Evolutionary conservation across 140 eudicot species (phyloP).

Genomic region (Oenanthe javanica): DNA sequence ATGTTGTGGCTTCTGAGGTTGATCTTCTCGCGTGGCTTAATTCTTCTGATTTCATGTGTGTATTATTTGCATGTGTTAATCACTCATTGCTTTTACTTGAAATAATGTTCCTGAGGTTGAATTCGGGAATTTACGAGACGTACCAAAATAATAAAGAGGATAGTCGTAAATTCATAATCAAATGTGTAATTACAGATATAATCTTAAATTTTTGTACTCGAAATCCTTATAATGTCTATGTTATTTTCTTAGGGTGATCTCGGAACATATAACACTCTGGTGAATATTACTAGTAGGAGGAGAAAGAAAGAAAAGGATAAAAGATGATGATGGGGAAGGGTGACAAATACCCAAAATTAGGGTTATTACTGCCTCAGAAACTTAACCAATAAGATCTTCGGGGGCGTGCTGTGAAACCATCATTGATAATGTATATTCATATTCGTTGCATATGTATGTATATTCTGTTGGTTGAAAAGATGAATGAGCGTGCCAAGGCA

Average conservation of each 20-base stretch:
- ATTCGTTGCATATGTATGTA: neutral
- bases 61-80: too few relatives aligned
- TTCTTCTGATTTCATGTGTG: neutral
- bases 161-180: too few relatives aligned
- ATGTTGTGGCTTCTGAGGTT: slow-evolving; percentile 9
- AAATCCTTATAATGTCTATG: too few relatives aligned
- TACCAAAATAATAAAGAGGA: too few relatives aligned
- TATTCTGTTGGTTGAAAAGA: slow-evolving; percentile 8
- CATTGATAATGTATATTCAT: slow-evolving; percentile 5
- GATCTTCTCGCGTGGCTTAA: slow-evolving; percentile 6
- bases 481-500: slow-evolving; percentile 14
- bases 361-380: neutral
- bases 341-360: slow-evolving; percentile 6
- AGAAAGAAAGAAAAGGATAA: neutral
- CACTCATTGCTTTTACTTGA: neutral
- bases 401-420: slow-evolving; percentile 18
- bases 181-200: too few relatives aligned
- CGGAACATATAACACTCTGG: too few relatives aligned
- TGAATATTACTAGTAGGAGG: neutral
- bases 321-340: slow-evolving; percentile 11
- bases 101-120: too few relatives aligned
- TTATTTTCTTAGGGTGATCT: too few relatives aligned
- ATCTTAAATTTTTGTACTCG: too few relatives aligned
- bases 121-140: too few relatives aligned
- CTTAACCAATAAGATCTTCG: neutral